Base-by-base conservation (phyloP, 1,284 basidiomycete species). In the Apiotrichum veenhuisii region DNA sequence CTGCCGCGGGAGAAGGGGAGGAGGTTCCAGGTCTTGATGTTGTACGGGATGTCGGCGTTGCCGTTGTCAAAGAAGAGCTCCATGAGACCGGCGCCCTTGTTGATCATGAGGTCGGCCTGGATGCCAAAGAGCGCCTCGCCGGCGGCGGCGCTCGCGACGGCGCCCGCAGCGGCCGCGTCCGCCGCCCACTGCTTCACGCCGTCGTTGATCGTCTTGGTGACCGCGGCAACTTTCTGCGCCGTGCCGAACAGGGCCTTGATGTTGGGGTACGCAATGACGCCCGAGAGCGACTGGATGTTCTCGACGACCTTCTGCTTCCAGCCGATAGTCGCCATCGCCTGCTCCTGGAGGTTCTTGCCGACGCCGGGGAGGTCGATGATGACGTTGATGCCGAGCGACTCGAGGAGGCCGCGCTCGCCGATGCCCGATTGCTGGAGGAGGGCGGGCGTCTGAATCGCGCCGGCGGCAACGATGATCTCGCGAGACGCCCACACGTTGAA, bases 261-360 rank as follows among this genome's bases (percentile, higher is more conserved):
- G 52, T 72, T 66, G 30, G 64, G 50, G 58, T 71, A 64, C 4
- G 59, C 54, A 23, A 57, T 54, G 33, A 49, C 30, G n/a, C 69
- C 72, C 38, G 12, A 60, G 37, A 20, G 68, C 58, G 55, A 60
- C 5, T 55, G 60, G 12, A 54, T 33, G 33, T 63, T 63, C 22
- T 51, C 55, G 41, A 62, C 55, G 71, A 69, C 72, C 20, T 22
- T 23, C 2, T 8, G 18, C 15, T 70, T 73, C 37, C 44, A 36
- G 3, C 30, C 18, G 64, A 72, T 27, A 55, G 59, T 70, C 64
- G 67, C 67, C 69, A 74, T 69, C 15, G 67, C 63, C 72, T 88
- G 87, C 68, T 89, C 87, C 69, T 87, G 85, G 36, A 89, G 69
- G 74, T 87, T 85, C 71, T 86, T 83, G 1, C 88, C 88, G 53